These are phyloP conservation scores for Penicillium bialowiezense DNA, from an alignment of 495 filamentous ascomycete genomes.

Conservation along the genomic window DNA sequence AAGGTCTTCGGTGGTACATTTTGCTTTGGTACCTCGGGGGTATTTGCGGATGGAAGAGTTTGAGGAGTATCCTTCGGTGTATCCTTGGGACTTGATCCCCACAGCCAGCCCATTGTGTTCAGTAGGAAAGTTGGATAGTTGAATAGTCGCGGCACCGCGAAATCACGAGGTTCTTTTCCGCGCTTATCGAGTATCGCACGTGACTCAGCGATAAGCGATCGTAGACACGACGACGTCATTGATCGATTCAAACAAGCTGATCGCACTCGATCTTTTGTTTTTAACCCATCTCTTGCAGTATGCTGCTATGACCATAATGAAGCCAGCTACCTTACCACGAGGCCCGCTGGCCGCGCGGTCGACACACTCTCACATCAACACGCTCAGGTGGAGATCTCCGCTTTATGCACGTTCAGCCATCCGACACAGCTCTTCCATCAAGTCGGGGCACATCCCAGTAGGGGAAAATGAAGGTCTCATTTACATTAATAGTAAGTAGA, in stretches of 20 bases:
- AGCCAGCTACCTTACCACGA: constrained; percentile 1
- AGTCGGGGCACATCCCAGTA: constrained; percentile 70
- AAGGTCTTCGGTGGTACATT: constrained; percentile 37
- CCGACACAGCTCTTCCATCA: constrained; percentile 25
- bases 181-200: constrained; percentile 1
- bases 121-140: not conserved
- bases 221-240: constrained; percentile 12
- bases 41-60: constrained; percentile 16
- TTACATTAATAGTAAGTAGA: constrained; percentile 79
- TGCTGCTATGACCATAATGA: constrained; percentile 13
- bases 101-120: constrained; percentile 51
- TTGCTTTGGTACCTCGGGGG: constrained; percentile 10
- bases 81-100: constrained; percentile 37
- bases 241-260: constrained; percentile 6
- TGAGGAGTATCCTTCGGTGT: constrained; percentile 16
- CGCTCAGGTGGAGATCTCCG: constrained; percentile 18
- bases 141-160: not conserved
- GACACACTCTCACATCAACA: constrained; percentile 1
- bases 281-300: not conserved
- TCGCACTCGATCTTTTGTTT: not conserved
- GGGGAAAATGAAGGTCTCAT: constrained; percentile 72
- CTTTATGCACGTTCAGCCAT: constrained; percentile 8
- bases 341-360: constrained; percentile 5
- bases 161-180: constrained; percentile 7
- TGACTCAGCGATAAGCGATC: constrained; percentile 1